These are phyloP conservation scores for Neonectria punicea DNA, from an alignment of 2,329 filamentous ascomycete genomes.

Conservation along the genomic window DNA sequence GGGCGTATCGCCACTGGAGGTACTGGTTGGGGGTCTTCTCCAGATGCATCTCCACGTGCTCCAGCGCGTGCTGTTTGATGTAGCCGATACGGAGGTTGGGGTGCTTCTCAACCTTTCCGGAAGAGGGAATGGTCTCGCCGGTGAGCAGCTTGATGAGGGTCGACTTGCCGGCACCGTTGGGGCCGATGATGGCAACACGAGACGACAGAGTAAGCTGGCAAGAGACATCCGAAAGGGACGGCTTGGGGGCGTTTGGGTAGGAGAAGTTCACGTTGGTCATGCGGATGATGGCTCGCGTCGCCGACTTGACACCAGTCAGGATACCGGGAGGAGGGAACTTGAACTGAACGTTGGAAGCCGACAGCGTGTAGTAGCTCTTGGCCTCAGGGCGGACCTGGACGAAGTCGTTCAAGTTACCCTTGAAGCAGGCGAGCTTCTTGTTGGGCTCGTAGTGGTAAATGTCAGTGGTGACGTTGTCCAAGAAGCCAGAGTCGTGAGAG, in stretches of 20 bases:
- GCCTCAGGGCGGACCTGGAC: slow-evolving; percentile 92
- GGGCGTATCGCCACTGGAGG: slow-evolving; percentile 96
- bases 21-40: slow-evolving; percentile 99
- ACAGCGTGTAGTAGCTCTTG: slow-evolving; percentile 98
- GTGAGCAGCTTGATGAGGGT: slow-evolving; percentile 98
- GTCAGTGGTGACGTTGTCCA: slow-evolving; percentile 97
- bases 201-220: slow-evolving; percentile 90
- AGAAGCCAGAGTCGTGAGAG: slow-evolving; percentile 96
- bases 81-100: slow-evolving; percentile 98
- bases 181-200: slow-evolving; percentile 93
- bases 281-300: slow-evolving; percentile 91
- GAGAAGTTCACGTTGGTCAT: slow-evolving; percentile 93
- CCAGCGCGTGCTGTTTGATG: slow-evolving; percentile 98
- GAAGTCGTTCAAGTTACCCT: slow-evolving; percentile 84
- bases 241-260: slow-evolving; percentile 91
- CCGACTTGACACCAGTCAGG: slow-evolving; percentile 92
- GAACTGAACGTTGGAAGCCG: slow-evolving; percentile 89
- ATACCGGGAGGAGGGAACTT: slow-evolving; percentile 98
- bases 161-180: slow-evolving; percentile 97
- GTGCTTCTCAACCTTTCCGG: slow-evolving; percentile 94
- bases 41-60: slow-evolving; percentile 99
- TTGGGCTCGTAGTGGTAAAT: slow-evolving; percentile 97
- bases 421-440: slow-evolving; percentile 93
- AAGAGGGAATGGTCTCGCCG: slow-evolving; percentile 85
- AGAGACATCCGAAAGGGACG: slow-evolving; percentile 88